phyloP scores from a whole-genome alignment of 2,329 filamentous ascomycete genomes.

The Ophiobolus disseminans region DNA sequence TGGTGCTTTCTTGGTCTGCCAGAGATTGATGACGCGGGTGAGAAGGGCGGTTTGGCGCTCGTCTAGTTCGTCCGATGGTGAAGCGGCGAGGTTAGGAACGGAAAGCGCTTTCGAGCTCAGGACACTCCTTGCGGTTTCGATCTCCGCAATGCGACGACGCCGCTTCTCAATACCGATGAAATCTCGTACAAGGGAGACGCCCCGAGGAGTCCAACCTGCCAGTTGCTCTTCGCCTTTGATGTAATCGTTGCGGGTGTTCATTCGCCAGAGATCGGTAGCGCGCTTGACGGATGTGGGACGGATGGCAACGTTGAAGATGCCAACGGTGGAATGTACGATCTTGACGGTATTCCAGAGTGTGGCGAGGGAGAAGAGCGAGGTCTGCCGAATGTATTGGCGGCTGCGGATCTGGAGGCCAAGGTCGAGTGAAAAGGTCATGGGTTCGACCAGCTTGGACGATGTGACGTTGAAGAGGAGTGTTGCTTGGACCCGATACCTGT shows the following conservation, averaged over 20 bases:
- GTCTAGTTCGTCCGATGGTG: conserved; percentile 27
- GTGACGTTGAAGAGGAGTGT: conserved; percentile 84
- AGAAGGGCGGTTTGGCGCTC: conserved; percentile 52
- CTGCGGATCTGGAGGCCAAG: conserved; percentile 84
- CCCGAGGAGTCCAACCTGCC: conserved; percentile 83
- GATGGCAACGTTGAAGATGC: conserved; percentile 85
- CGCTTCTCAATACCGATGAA: conserved; percentile 79
- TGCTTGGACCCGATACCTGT: conserved; percentile 90
- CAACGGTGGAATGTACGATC: conserved; percentile 84
- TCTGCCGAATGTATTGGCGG: conserved; percentile 81
- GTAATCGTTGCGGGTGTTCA: conserved; percentile 94
- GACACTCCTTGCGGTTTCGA: conserved; percentile 75
- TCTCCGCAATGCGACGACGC: conserved; percentile 75
- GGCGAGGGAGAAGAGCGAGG: conserved; percentile 81
- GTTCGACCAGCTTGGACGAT: conserved; percentile 82
- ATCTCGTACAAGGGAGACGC: conserved; percentile 89
- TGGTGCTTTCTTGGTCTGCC: conserved; percentile 59
- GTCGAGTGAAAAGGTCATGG: conserved; percentile 85
- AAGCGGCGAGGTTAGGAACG: conserved; percentile 21
- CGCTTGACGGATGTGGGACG: conserved; percentile 89
- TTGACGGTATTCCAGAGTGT: conserved; percentile 84
- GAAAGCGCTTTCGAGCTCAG: conserved; percentile 61
- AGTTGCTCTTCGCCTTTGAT: conserved; percentile 94
- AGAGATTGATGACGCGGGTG: conserved; percentile 67
- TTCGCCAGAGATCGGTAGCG: conserved; percentile 91